Evolutionary conservation across 805 yeast genomes (phyloP).

Genomic region (Clavispora vitiphila): DNA sequence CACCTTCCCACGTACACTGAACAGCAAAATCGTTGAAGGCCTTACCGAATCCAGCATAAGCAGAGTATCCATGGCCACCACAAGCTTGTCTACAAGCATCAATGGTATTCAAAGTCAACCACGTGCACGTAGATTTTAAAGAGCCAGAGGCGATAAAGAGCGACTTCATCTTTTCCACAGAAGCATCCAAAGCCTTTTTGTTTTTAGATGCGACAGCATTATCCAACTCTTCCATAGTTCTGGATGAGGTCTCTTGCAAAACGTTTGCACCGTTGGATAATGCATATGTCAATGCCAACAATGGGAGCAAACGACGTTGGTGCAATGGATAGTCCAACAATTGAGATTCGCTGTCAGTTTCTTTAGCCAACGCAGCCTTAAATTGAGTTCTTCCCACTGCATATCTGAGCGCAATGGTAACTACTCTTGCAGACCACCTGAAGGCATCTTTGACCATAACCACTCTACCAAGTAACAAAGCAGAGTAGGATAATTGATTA

Average conservation of each 20-base stretch:
- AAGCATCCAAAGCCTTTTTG: constrained; percentile 37
- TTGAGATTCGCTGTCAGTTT: constrained; percentile 54
- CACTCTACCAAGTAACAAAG: constrained; percentile 84
- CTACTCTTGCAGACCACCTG: constrained; percentile 71
- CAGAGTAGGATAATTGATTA: constrained; percentile 85
- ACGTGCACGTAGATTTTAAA: constrained; percentile 82
- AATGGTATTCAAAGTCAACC: constrained; percentile 75
- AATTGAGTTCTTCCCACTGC: constrained; percentile 90
- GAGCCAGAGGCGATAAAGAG: constrained; percentile 83
- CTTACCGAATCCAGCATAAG: constrained; percentile 88
- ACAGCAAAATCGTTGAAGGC: constrained; percentile 94
- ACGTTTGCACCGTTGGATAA: constrained; percentile 67
- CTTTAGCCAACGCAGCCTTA: constrained; percentile 31
- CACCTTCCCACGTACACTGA: constrained; percentile 99
- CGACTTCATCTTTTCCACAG: constrained; percentile 64
- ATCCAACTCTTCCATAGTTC: constrained; percentile 51
- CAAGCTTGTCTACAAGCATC: constrained; percentile 91
- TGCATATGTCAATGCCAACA: constrained; percentile 72
- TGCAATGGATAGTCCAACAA: constrained; percentile 84
- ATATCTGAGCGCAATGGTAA: constrained; percentile 82
- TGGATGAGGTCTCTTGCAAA: constrained; percentile 48
- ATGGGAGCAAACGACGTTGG: constrained; percentile 84
- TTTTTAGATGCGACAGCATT: constrained; percentile 45
- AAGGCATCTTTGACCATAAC: constrained; percentile 84
- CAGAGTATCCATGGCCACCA: constrained; percentile 95